These are phyloP conservation scores for Fusarium palustre DNA, from an alignment of 2,329 filamentous ascomycete species.

Conservation along the genomic window DNA sequence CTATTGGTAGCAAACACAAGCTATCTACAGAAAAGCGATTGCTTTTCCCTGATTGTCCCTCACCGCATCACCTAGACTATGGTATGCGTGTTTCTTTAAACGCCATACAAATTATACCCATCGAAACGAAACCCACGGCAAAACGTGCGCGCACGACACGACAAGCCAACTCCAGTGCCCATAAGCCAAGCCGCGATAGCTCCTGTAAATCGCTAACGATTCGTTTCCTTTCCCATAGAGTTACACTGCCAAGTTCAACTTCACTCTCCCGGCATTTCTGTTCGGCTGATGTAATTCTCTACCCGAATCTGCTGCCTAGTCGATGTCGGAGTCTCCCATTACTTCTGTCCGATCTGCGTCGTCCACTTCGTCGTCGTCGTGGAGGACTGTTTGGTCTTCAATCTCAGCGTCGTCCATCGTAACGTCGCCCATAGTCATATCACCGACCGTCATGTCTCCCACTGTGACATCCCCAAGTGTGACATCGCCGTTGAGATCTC, in stretches of 20 bases:
- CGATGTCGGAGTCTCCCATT: conserved; percentile 53
- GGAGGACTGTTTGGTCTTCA: conserved; percentile 57
- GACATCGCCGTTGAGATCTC: conserved; percentile 44
- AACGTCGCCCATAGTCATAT: conserved; percentile 53
- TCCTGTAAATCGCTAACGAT: conserved; percentile 33
- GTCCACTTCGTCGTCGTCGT: conserved; percentile 61
- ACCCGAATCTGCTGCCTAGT: conserved; percentile 30
- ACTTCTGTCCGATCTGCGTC: conserved; percentile 56
- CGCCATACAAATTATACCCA: conserved; percentile 33
- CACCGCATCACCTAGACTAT: conserved; percentile 19
- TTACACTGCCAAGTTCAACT: conserved; percentile 11
- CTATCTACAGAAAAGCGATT: conserved; percentile 7
- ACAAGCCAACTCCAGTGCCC: conserved; percentile 32
- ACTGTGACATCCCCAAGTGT: conserved; percentile 56
- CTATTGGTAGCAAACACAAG: conserved; percentile 24
- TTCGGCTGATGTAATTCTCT: neutral
- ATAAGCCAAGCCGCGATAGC: conserved; percentile 19
- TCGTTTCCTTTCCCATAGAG: conserved; percentile 23
- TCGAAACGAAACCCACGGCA: conserved; percentile 11
- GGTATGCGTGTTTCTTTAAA: conserved; percentile 26
- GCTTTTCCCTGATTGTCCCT: conserved; percentile 19
- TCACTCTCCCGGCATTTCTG: neutral
- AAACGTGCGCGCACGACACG: conserved; percentile 8
- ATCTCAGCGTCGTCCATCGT: conserved; percentile 66
- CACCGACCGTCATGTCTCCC: conserved; percentile 49